Evolutionary conservation across 75 land plant genomes (phyloP).

Genomic region (Adiantum capillusveneris): DNA sequence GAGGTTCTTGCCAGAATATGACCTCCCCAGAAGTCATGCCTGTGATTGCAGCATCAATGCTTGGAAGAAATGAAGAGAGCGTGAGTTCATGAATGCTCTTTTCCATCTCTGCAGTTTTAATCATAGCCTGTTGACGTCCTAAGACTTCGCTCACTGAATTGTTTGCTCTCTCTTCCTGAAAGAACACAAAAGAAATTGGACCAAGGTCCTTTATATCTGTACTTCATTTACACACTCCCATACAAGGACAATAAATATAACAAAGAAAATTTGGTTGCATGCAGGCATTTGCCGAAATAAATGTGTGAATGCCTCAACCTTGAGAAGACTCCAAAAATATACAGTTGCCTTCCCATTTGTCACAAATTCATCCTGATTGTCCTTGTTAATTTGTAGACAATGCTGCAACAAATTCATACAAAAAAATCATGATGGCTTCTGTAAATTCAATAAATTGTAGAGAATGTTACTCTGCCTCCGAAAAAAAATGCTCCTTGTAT

Average conservation of each 20-base stretch:
- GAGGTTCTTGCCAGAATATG: slow-evolving; percentile 13
- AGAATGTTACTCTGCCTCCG: too few species aligned
- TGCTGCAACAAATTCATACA: slow-evolving; percentile 14
- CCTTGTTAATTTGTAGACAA: slow-evolving; percentile 16
- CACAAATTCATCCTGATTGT: slow-evolving; percentile 16
- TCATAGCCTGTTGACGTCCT: slow-evolving; percentile 8
- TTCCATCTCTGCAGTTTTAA: slow-evolving; percentile 15
- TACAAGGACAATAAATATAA: too few species aligned
- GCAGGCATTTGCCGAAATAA: too few species aligned
- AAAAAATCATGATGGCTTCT: too few species aligned
- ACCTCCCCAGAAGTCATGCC: slow-evolving; percentile 24
- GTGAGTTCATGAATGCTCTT: slow-evolving; percentile 10
- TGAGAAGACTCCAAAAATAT: slow-evolving; percentile 15
- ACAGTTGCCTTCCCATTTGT: slow-evolving; percentile 21
- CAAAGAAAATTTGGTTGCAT: too few species aligned
- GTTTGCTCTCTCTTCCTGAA: background rate
- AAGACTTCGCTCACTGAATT: background rate
- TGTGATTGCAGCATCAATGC: slow-evolving; percentile 14
- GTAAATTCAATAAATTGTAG: too few species aligned
- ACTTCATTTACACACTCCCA: too few species aligned
- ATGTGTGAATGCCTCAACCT: slow-evolving; percentile 1
- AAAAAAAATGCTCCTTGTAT: too few species aligned
- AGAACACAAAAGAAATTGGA: background rate
- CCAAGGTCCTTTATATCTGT: too few species aligned
- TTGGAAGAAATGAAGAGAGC: slow-evolving; percentile 13